These are phyloP conservation scores for Stenogyne calaminthoides DNA, from an alignment of 305 asterid species.

Conservation along the genomic window DNA sequence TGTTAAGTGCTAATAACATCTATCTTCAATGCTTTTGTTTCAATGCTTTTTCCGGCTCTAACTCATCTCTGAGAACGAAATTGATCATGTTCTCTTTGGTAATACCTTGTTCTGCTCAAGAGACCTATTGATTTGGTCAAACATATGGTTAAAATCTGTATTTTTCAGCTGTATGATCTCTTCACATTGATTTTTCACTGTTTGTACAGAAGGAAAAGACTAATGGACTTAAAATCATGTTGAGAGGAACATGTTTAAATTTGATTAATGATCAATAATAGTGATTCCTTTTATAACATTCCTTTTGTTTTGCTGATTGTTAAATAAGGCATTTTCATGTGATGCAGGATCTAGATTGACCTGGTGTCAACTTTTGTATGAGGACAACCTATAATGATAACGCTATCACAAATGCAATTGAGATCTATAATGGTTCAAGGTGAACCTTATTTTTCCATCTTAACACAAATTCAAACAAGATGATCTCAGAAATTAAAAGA, in stretches of 20 bases:
- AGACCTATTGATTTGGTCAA: background rate
- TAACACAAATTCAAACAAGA: background rate
- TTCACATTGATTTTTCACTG: background rate
- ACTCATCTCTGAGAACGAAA: constrained; percentile 3
- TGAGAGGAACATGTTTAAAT: background rate
- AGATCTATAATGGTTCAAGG: constrained; percentile 64
- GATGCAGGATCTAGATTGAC: constrained; percentile 63
- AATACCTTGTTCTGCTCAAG: constrained; percentile 1
- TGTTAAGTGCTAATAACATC: background rate
- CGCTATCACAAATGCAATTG: constrained; percentile 71
- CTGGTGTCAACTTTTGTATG: constrained; percentile 65
- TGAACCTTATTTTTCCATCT: constrained; percentile 29
- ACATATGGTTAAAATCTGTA: background rate
- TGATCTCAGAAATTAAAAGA: background rate
- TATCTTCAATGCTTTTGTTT: background rate
- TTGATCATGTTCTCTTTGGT: background rate
- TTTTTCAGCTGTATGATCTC: constrained; percentile 11
- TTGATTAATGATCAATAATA: background rate
- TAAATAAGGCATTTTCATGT: constrained; percentile 24
- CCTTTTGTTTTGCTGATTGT: constrained; percentile 3
- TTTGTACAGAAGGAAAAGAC: background rate
- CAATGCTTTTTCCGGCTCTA: no score
- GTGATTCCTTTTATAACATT: background rate
- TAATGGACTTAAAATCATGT: background rate
- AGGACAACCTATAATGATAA: constrained; percentile 76